phyloP scores from a whole-genome alignment of 2,329 filamentous ascomycete species.

The Botrytis deweyae region DNA sequence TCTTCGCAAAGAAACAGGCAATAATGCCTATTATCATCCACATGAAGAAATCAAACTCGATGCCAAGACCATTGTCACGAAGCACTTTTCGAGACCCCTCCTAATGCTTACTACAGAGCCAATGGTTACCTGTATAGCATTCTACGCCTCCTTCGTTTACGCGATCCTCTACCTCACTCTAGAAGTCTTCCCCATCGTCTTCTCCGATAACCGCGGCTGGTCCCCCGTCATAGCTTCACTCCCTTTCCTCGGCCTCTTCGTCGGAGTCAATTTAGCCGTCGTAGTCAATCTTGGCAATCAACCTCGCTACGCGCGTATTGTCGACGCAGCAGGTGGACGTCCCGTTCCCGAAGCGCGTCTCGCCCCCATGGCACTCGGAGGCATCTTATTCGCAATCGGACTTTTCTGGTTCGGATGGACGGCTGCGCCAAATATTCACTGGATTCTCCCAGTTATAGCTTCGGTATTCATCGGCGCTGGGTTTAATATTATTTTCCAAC shows the following conservation, averaged over 20 bases:
- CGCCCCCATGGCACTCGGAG: conserved; percentile 48
- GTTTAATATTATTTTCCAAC: conserved; percentile 39
- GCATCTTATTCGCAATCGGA: conserved; percentile 35
- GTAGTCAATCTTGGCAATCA: conserved; percentile 47
- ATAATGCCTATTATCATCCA: conserved; percentile 31
- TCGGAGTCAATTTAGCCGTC: conserved; percentile 48
- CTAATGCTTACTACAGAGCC: conserved; percentile 56
- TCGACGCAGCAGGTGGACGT: conserved; percentile 40
- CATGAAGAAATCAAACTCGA: conserved; percentile 34
- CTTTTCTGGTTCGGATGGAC: conserved; percentile 40
- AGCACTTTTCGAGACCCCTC: conserved; percentile 39
- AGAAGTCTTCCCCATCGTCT: conserved; percentile 62
- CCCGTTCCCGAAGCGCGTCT: conserved; percentile 48
- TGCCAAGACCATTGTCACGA: conserved; percentile 35
- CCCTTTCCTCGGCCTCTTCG: conserved; percentile 54
- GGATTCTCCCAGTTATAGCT: conserved; percentile 22
- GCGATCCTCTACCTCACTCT: conserved; percentile 65
- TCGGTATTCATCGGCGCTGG: conserved; percentile 34
- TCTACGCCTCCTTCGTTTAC: conserved; percentile 72
- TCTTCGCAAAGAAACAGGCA: conserved; percentile 40
- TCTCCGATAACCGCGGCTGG: conserved; percentile 60
- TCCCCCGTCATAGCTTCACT: conserved; percentile 57
- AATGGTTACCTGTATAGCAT: conserved; percentile 62
- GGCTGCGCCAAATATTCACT: conserved; percentile 29
- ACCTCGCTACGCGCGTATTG: conserved; percentile 32